Conservation (phyloP, 495 filamentous ascomycete genomes). For the Penicillium nucicola region DNA sequence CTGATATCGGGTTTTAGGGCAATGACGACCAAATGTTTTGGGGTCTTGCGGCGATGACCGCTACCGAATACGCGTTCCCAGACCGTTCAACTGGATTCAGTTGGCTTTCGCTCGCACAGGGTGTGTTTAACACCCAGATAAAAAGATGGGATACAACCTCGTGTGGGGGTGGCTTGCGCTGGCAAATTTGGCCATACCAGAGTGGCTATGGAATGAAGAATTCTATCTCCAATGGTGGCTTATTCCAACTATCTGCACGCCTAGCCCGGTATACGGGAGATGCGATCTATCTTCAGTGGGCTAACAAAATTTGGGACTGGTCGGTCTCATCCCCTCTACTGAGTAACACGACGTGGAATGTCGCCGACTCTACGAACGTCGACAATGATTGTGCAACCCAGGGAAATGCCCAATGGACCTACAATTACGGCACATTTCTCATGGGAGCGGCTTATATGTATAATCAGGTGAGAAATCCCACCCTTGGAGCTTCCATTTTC, state of each 20-base stretch:
- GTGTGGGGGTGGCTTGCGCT: slow-evolving; percentile 52
- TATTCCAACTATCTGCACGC: slow-evolving; percentile 68
- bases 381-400: slow-evolving; percentile 50
- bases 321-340: slow-evolving; percentile 49
- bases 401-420: slow-evolving; percentile 63
- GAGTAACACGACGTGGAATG: slow-evolving; percentile 39
- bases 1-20: slow-evolving; percentile 27
- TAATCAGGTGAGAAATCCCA: slow-evolving; percentile 49
- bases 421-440: slow-evolving; percentile 67
- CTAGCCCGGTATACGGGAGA: slow-evolving; percentile 65
- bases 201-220: slow-evolving; percentile 65
- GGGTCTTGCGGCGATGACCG: slow-evolving; percentile 54
- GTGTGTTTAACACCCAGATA: slow-evolving; percentile 73
- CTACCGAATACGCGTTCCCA: slow-evolving; percentile 49
- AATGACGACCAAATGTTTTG: slow-evolving; percentile 60
- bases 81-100: slow-evolving; percentile 51
- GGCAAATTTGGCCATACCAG: slow-evolving; percentile 54
- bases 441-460: slow-evolving; percentile 72
- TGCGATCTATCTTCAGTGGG: slow-evolving; percentile 64
- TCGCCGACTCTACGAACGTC: slow-evolving; percentile 61
- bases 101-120: slow-evolving; percentile 74
- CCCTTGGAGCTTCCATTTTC: too few species aligned
- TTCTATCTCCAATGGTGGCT: slow-evolving; percentile 63
- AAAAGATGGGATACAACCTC: slow-evolving; percentile 46
- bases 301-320: slow-evolving; percentile 67